Evolutionary conservation across 2,329 filamentous ascomycete genomes (phyloP).

Genomic region (Claviceps humidiphila): DNA sequence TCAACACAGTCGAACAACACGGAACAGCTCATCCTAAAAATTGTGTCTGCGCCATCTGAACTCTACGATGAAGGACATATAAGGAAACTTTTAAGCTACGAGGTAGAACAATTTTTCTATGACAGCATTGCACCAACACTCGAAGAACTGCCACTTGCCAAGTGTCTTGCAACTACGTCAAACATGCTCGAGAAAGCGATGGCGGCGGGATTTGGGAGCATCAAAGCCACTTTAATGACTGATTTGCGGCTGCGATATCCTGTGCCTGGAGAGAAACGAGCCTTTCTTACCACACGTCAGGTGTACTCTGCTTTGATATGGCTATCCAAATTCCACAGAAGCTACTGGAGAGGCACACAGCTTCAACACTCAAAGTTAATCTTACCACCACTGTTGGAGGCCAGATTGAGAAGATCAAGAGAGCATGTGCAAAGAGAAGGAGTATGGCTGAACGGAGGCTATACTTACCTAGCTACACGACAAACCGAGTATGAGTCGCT

Average conservation of each 20-base stretch:
- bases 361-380: slow-evolving; percentile 21
- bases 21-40: slow-evolving; percentile 40
- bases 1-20: slow-evolving; percentile 4
- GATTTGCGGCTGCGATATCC: slow-evolving; percentile 42
- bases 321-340: slow-evolving; percentile 48
- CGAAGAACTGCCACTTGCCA: slow-evolving; percentile 32
- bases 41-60: slow-evolving; percentile 39
- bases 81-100: slow-evolving; percentile 53
- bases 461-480: slow-evolving; percentile 54
- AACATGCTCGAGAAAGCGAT: slow-evolving; percentile 11
- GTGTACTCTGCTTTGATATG: slow-evolving; percentile 44
- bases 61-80: slow-evolving; percentile 43
- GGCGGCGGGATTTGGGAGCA: slow-evolving; percentile 19
- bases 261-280: slow-evolving; percentile 40
- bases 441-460: slow-evolving; percentile 53
- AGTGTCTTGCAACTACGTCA: slow-evolving; percentile 33
- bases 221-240: slow-evolving; percentile 43
- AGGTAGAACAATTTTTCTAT: slow-evolving; percentile 56
- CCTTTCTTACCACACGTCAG: slow-evolving; percentile 31
- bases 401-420: slow-evolving; percentile 12
- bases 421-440: slow-evolving; percentile 11
- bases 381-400: slow-evolving; percentile 43
- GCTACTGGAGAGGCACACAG: slow-evolving; percentile 29
- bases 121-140: slow-evolving; percentile 38
- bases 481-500: slow-evolving; percentile 40